Percentiles rank a stretch among this genome's conserved stretches.
These are phyloP conservation scores for Conringia planisiliqua DNA, from an alignment of 345 rosid species.

Conservation along the genomic window DNA sequence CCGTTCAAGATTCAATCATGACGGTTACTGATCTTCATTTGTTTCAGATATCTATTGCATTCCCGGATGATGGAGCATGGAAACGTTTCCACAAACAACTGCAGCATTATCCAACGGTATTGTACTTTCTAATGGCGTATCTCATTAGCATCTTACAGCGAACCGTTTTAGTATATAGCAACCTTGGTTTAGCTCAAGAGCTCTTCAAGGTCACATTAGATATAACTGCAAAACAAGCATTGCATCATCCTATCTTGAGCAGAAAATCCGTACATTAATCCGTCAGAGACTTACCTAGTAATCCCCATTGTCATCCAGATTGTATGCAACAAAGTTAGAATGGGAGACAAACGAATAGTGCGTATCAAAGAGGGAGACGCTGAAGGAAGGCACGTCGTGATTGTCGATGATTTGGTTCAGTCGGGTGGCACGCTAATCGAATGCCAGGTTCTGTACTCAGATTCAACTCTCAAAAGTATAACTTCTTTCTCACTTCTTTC, in stretches of 20 bases:
- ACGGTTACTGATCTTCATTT: not conserved
- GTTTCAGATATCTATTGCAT: slow-evolving; percentile 90
- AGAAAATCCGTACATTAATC: not conserved
- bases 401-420: slow-evolving; percentile 96
- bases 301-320: slow-evolving; percentile 42
- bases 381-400: slow-evolving; percentile 82
- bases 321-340: slow-evolving; percentile 93
- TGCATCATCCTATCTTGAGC: not conserved
- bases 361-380: slow-evolving; percentile 94
- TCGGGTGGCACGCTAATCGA: slow-evolving; percentile 94
- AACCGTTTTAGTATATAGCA: not conserved
- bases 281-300: not conserved
- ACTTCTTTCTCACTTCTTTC: not conserved
- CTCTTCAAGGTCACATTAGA: not conserved
- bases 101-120: slow-evolving; percentile 93
- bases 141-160: not conserved
- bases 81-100: slow-evolving; percentile 94
- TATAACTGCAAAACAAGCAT: not conserved
- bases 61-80: slow-evolving; percentile 99
- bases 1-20: not conserved
- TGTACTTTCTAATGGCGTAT: not conserved
- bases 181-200: not conserved
- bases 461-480: slow-evolving; percentile 7
- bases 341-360: slow-evolving; percentile 78
- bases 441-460: slow-evolving; percentile 69